Evolutionary conservation across 305 asterid genomes (phyloP), one percentile per base, ranked within the genome.

Genomic region (Rubia peregrina): DNA sequence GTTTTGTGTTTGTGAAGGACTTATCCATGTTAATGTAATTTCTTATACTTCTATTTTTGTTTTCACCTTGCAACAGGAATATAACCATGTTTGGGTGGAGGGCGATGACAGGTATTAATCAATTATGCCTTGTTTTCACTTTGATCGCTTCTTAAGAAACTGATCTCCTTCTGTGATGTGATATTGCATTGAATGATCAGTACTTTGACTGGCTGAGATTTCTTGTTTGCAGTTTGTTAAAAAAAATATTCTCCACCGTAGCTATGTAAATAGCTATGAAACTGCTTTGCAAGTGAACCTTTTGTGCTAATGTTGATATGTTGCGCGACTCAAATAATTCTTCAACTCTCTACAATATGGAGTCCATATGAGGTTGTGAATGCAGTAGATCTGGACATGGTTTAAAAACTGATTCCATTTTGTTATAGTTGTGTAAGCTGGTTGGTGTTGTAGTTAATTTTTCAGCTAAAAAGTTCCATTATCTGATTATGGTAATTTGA

Each of bases 41-140:
- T 71, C 67, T 68, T 68, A 6, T 57, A 4, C 12, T 17, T 40
- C 68, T 60, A n/a, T 38, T 70, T 59, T 57, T 70, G 51, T 82
- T 70, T 11, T 43, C 40, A 21, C 68, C 78, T 67, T 81, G 70
- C 30, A 51, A 56, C 88, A 93, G 97, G 97, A 89, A 70, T 84
- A 81, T 73, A 86, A 86, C 85, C 98, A 90, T 87, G 85, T 87
- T n/a, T 89, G 97, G 98, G 95, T 87, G 84, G 98, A 89, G 53
- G 94, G 97, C 17, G 95, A 85, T 80, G 89, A 79, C 84, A 89
- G 95, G 98, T 90, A 80, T 49, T 11, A 16, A 22, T 65, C 41
- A 46, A n/a, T 17, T 59, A 5, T 65, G 21, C 21, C 22, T 67
- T 65, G 44, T 65, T 24, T 44, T 71, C 17, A 24, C 55, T 48